Conservation (phyloP, 306 rosid genomes). For the Castanea sativa region DNA sequence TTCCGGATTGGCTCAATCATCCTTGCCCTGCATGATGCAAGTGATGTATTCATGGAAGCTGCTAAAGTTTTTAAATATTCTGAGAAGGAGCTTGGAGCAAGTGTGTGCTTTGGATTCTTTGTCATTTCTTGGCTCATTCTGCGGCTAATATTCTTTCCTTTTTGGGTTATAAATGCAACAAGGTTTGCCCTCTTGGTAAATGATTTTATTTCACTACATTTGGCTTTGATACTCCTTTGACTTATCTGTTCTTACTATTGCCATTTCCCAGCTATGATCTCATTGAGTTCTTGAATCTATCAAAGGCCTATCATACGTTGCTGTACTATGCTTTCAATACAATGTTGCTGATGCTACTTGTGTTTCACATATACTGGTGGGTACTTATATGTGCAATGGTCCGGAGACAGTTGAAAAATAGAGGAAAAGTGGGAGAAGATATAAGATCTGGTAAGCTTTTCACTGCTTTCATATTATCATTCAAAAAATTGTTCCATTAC, state of each 20-base stretch:
- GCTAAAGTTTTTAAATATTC: conserved; percentile 96
- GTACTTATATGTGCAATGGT: conserved; percentile 85
- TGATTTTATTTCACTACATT: conserved; percentile 27
- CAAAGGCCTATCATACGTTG: conserved; percentile 32
- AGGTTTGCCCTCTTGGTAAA: conserved; percentile 58
- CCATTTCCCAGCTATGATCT: conserved; percentile 63
- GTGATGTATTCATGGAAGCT: conserved; percentile 95
- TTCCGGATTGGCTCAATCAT: conserved; percentile 78
- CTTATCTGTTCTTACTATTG: conserved; percentile 32
- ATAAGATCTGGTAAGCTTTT: conserved; percentile 85
- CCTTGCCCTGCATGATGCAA: conserved; percentile 94
- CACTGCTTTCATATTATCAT: conserved; percentile 15
- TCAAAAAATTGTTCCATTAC: not conserved
- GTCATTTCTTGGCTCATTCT: conserved; percentile 79
- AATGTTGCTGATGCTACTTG: conserved; percentile 72
- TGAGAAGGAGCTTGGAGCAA: conserved; percentile 83
- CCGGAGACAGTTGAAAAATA: conserved; percentile 71
- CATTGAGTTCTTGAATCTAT: conserved; percentile 42
- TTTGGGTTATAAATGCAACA: conserved; percentile 83
- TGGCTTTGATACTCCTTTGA: conserved; percentile 13
- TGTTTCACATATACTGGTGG: conserved; percentile 99
- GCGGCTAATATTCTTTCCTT: conserved; percentile 81
- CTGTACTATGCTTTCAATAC: conserved; percentile 82
- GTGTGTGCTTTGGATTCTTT: conserved; percentile 78
- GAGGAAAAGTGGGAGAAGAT: conserved; percentile 96